Evolutionary conservation across 2,329 filamentous ascomycete species (phyloP).

Genomic region (Nigrospora oryzae): DNA sequence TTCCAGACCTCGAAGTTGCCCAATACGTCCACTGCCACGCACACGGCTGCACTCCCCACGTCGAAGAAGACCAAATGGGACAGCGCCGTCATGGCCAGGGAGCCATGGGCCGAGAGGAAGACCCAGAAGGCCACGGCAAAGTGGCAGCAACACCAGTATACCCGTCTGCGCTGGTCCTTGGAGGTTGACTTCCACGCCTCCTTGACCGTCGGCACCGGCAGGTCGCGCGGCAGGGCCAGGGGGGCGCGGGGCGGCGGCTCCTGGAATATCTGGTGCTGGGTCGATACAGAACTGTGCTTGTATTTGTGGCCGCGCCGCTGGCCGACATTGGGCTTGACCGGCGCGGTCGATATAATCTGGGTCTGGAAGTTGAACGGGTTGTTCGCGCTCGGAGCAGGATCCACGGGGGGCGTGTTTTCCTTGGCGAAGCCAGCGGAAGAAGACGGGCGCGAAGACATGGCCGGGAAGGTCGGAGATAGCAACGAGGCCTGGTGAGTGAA

Average conservation of each 20-base stretch:
- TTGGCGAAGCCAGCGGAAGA: constrained; percentile 12
- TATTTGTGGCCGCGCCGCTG: constrained; percentile 94
- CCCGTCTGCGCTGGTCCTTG: constrained; percentile 70
- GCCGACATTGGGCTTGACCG: constrained; percentile 78
- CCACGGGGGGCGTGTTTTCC: constrained; percentile 23
- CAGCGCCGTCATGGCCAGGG: constrained; percentile 82
- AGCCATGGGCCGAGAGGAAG: constrained; percentile 77
- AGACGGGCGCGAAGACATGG: constrained; percentile 15
- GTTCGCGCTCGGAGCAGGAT: constrained; percentile 20
- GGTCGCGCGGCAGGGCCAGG: constrained; percentile 79
- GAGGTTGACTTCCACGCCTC: constrained; percentile 91
- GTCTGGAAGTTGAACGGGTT: constrained; percentile 96
- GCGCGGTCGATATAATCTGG: constrained; percentile 63
- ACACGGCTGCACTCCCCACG: constrained; percentile 83
- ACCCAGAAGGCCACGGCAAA: constrained; percentile 75
- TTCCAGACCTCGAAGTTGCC: constrained; percentile 98
- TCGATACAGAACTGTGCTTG: constrained; percentile 89
- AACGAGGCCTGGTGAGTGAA: constrained; percentile 13
- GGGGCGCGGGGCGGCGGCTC: constrained; percentile 82
- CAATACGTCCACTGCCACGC: constrained; percentile 85
- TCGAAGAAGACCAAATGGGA: constrained; percentile 95
- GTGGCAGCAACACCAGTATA: constrained; percentile 88
- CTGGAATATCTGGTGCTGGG: constrained; percentile 87
- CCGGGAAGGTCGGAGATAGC: constrained; percentile 6
- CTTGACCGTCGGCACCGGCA: constrained; percentile 81